Conservation (phyloP, 768 basidiomycete species). For the Rhizopogon vinicolor region DNA sequence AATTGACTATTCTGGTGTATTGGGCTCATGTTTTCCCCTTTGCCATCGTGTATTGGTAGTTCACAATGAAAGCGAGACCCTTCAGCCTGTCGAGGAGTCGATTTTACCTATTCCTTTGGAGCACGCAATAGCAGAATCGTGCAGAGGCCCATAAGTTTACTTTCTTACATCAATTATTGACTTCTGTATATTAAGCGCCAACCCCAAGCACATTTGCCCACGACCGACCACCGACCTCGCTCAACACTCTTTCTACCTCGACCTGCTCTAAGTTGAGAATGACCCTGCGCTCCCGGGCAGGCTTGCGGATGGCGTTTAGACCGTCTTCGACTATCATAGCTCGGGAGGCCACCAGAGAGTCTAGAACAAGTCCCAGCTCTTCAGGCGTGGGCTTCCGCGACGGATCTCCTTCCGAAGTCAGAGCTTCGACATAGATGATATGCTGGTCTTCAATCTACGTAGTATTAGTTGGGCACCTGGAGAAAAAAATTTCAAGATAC, state of each 20-base stretch:
- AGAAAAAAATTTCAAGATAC: slow-evolving; percentile 14
- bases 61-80: no score
- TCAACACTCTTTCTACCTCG: slow-evolving; percentile 82
- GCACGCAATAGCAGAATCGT: no score
- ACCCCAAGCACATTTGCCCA: slow-evolving; percentile 55
- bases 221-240: slow-evolving; percentile 66
- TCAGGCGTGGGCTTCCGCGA: slow-evolving; percentile 49
- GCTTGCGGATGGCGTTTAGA: slow-evolving; percentile 46
- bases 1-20: no score
- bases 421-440: slow-evolving; percentile 57
- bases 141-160: no score
- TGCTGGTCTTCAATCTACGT: slow-evolving; percentile 73
- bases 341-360: slow-evolving; percentile 72
- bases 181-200: neutral
- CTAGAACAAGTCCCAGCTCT: slow-evolving; percentile 68
- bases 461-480: slow-evolving; percentile 1
- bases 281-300: slow-evolving; percentile 62
- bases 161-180: no score
- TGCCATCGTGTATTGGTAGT: no score
- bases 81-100: no score
- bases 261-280: slow-evolving; percentile 79
- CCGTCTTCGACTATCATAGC: slow-evolving; percentile 74
- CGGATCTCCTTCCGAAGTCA: slow-evolving; percentile 57
- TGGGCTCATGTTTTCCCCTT: no score
- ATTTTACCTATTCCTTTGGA: no score